These are phyloP conservation scores for Cladorrhinum samala DNA, from an alignment of 495 filamentous ascomycete genomes.

Conservation along the genomic window DNA sequence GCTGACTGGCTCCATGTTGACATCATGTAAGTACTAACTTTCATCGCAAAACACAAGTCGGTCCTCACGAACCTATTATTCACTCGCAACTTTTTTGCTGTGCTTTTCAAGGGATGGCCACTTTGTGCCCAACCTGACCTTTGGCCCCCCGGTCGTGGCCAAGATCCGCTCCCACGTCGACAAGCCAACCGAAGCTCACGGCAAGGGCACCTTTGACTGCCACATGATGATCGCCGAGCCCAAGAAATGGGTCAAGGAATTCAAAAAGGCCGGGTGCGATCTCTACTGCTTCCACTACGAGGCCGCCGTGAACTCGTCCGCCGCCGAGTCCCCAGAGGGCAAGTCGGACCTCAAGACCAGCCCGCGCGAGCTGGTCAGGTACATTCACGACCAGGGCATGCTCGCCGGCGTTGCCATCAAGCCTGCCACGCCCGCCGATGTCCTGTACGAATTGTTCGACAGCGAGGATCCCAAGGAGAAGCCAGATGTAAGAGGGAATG, in stretches of 20 bases:
- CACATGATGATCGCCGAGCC: conserved; percentile 99
- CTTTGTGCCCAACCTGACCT: conserved; percentile 97
- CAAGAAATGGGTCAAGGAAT: conserved; percentile 95
- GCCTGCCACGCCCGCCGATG: conserved; percentile 81
- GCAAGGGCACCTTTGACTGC: conserved; percentile 93
- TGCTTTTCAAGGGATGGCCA: conserved; percentile 68
- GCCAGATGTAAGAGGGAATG: conserved; percentile 67
- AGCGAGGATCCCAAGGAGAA: conserved; percentile 61
- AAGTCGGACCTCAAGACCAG: conserved; percentile 60
- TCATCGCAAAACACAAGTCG: too few species aligned
- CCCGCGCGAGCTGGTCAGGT: conserved; percentile 78
- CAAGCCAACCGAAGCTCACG: conserved; percentile 42
- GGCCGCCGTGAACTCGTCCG: conserved; percentile 76
- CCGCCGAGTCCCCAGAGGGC: conserved; percentile 69
- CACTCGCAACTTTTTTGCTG: too few species aligned
- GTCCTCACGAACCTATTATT: too few species aligned
- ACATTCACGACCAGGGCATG: conserved; percentile 84
- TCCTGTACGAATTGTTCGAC: conserved; percentile 85
- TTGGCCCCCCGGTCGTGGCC: conserved; percentile 86
- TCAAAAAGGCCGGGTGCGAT: conserved; percentile 89
- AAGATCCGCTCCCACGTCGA: conserved; percentile 84
- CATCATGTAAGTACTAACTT: conserved; percentile 77
- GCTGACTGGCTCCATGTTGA: conserved; percentile 89
- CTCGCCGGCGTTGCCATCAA: conserved; percentile 94
- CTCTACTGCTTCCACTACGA: conserved; percentile 99